Evolutionary conservation across 208 protist species (phyloP).

Genomic region (Leishmania tropica): DNA sequence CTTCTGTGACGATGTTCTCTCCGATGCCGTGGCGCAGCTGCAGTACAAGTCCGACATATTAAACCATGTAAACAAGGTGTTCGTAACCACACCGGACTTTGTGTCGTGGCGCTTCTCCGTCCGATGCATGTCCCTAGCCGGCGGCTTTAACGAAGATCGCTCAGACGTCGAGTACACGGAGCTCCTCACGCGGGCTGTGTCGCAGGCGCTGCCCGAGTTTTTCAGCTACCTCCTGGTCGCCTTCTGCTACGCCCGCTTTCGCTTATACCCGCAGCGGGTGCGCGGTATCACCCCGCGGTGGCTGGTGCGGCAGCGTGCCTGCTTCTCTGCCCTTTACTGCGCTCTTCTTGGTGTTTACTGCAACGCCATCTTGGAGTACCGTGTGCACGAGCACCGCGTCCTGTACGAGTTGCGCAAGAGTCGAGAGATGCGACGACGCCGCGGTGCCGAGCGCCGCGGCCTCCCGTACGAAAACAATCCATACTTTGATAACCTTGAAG

Average conservation of each 20-base stretch:
- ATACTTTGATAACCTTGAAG: slow-evolving; percentile 82
- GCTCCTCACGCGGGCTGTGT: slow-evolving; percentile 64
- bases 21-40: slow-evolving; percentile 84
- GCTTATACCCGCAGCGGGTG: slow-evolving; percentile 77
- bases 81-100: slow-evolving; percentile 84
- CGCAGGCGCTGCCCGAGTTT: slow-evolving; percentile 79
- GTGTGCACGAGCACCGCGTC: slow-evolving; percentile 73
- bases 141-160: slow-evolving; percentile 86
- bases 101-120: slow-evolving; percentile 90
- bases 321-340: slow-evolving; percentile 75
- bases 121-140: slow-evolving; percentile 86
- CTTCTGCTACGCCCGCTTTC: slow-evolving; percentile 84
- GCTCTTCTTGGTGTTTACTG: slow-evolving; percentile 71
- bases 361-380: slow-evolving; percentile 79
- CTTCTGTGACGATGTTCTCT: slow-evolving; percentile 86
- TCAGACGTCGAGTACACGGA: slow-evolving; percentile 89
- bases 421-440: slow-evolving; percentile 75
- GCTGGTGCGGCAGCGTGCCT: slow-evolving; percentile 76
- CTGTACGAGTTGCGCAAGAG: slow-evolving; percentile 81
- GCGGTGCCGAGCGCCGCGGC: slow-evolving; percentile 53
- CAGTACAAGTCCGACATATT: slow-evolving; percentile 92
- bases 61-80: slow-evolving; percentile 89
- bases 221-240: slow-evolving; percentile 75
- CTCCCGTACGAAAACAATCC: slow-evolving; percentile 64
- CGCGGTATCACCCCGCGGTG: slow-evolving; percentile 80